These are phyloP conservation scores for Colletotrichum sp. DNA, from an alignment of 2,329 filamentous ascomycete species.

Conservation along the genomic window DNA sequence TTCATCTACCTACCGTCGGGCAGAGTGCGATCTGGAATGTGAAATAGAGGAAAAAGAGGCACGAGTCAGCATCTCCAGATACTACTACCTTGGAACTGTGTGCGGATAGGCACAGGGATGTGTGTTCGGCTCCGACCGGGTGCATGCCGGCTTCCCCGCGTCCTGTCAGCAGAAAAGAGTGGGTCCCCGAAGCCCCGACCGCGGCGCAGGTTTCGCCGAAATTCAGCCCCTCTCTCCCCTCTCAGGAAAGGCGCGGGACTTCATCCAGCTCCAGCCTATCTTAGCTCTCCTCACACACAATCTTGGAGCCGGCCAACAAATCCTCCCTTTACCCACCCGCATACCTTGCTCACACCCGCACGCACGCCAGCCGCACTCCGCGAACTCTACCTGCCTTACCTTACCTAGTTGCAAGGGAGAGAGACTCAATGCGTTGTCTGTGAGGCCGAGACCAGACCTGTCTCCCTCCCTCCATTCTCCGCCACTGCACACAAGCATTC, in stretches of 20 bases:
- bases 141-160: constrained; percentile 15
- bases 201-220: constrained; percentile 17
- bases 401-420: not conserved
- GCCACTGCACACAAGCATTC: not conserved
- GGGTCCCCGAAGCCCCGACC: not conserved
- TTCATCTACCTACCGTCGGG: not conserved
- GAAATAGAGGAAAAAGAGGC: not conserved
- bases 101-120: not conserved
- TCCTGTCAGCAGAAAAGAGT: not conserved
- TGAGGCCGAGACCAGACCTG: not conserved
- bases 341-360: not conserved
- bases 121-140: not conserved
- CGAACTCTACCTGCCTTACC: not conserved
- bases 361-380: not conserved
- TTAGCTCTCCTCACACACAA: constrained; percentile 5
- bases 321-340: constrained; percentile 7
- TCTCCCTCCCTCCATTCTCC: not conserved
- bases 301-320: not conserved
- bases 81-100: not conserved
- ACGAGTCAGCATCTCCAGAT: not conserved
- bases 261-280: constrained; percentile 2
- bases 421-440: not conserved
- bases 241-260: constrained; percentile 1
- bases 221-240: constrained; percentile 4
- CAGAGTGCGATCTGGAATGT: not conserved